Conservation (phyloP, 495 filamentous ascomycete species). For the Aspergillus diversus region DNA sequence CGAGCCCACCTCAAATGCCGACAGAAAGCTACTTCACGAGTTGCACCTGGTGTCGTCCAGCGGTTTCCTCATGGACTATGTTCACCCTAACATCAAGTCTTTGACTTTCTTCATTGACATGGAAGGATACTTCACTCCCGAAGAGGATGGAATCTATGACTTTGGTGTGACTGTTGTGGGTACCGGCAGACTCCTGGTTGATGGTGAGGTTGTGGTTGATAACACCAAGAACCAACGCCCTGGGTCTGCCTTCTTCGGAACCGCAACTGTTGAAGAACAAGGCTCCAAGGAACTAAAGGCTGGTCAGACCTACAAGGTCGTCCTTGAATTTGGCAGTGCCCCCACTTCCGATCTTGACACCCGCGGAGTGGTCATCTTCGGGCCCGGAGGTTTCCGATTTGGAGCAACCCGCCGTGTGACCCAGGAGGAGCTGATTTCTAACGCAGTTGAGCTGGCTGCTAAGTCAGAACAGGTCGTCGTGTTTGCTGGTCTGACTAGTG, state of each 20-base stretch:
- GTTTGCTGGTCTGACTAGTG: slow-evolving; percentile 77
- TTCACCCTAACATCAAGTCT: slow-evolving; percentile 57
- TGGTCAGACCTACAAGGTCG: slow-evolving; percentile 62
- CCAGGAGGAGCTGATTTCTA: slow-evolving; percentile 64
- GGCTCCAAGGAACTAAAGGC: slow-evolving; percentile 58
- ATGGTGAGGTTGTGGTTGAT: slow-evolving; percentile 73
- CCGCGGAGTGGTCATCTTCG: slow-evolving; percentile 55
- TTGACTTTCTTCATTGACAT: slow-evolving; percentile 62
- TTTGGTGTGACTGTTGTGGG: slow-evolving; percentile 79
- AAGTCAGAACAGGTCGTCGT: slow-evolving; percentile 75
- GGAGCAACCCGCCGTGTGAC: slow-evolving; percentile 72
- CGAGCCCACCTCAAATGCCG: slow-evolving; percentile 49
- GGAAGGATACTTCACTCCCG: slow-evolving; percentile 61
- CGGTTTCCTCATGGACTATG: slow-evolving; percentile 66
- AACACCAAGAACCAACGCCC: slow-evolving; percentile 63
- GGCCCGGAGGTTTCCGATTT: slow-evolving; percentile 77
- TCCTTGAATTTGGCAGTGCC: slow-evolving; percentile 66
- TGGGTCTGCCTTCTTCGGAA: slow-evolving; percentile 65
- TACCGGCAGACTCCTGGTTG: slow-evolving; percentile 68
- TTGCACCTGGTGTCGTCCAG: slow-evolving; percentile 56
- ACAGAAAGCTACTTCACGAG: slow-evolving; percentile 57
- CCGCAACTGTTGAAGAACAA: slow-evolving; percentile 63
- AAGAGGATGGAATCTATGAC: slow-evolving; percentile 68
- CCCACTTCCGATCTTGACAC: slow-evolving; percentile 63
- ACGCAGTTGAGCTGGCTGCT: slow-evolving; percentile 65